Conservation (phyloP, 2,329 filamentous ascomycete species). For the Bipolaris cookei region DNA sequence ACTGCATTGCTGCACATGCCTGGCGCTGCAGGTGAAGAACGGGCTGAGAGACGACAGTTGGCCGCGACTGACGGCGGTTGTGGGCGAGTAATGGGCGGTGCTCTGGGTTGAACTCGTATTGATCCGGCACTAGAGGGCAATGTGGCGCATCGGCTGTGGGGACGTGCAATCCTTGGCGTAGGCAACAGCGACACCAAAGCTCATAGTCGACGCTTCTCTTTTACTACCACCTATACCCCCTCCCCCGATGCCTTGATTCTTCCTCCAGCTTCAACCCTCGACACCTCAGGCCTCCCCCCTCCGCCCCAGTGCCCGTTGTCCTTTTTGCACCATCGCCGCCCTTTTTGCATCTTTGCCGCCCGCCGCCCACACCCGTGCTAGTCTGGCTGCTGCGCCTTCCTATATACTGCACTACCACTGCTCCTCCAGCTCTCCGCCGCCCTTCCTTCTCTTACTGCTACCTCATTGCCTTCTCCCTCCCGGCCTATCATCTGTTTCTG, state of each 20-base stretch:
- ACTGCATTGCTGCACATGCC: not conserved
- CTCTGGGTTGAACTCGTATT: constrained; percentile 25
- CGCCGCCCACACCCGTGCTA: constrained; percentile 39
- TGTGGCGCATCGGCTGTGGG: constrained; percentile 9
- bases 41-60: not conserved
- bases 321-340: constrained; percentile 32
- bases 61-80: not conserved
- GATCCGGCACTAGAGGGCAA: constrained; percentile 17
- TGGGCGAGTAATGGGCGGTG: constrained; percentile 28
- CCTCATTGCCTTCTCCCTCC: constrained; percentile 7
- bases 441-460: constrained; percentile 32
- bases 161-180: constrained; percentile 17
- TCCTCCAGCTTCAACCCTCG: constrained; percentile 23
- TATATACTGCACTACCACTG: constrained; percentile 34
- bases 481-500: constrained; percentile 15
- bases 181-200: constrained; percentile 20
- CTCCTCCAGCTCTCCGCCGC: constrained; percentile 35
- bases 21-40: not conserved
- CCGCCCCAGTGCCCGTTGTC: constrained; percentile 23
- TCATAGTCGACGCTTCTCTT: constrained; percentile 18
- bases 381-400: constrained; percentile 44
- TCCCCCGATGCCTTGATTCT: constrained; percentile 24
- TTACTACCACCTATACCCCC: constrained; percentile 29
- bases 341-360: constrained; percentile 33
- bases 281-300: constrained; percentile 40